Conservation (phyloP, 2,329 filamentous ascomycete genomes). For the Passalora sequoiae region DNA sequence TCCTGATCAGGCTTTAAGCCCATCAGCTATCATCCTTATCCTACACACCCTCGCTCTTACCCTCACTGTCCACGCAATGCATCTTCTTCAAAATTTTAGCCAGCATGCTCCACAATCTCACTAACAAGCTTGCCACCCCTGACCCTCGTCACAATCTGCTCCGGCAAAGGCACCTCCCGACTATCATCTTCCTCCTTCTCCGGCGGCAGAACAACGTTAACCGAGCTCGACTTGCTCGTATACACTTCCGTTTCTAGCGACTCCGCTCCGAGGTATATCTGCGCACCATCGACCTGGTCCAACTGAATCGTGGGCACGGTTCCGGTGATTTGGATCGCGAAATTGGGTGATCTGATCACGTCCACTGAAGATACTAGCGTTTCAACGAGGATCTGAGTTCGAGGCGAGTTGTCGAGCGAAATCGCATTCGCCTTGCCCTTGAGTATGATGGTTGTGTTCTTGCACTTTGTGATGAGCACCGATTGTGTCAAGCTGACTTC, state of each 20-base stretch:
- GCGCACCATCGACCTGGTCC: constrained; percentile 87
- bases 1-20: constrained; percentile 3
- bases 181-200: constrained; percentile 67
- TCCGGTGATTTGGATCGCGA: constrained; percentile 77
- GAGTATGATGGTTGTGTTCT: constrained; percentile 82
- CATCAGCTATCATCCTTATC: constrained; percentile 4
- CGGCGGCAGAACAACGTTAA: constrained; percentile 82
- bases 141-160: constrained; percentile 79
- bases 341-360: constrained; percentile 90
- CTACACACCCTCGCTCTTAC: constrained; percentile 6
- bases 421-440: constrained; percentile 96
- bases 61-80: constrained; percentile 1
- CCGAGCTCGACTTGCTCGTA: constrained; percentile 76
- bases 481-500: constrained; percentile 79
- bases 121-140: constrained; percentile 74
- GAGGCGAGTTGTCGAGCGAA: constrained; percentile 82
- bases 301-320: constrained; percentile 80
- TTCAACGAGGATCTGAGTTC: constrained; percentile 81
- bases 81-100: constrained; percentile 48
- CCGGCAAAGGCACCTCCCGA: constrained; percentile 78
- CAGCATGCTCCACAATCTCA: constrained; percentile 93
- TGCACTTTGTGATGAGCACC: constrained; percentile 86
- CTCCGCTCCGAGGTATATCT: constrained; percentile 78
- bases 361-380: constrained; percentile 86
- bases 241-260: constrained; percentile 76